Conservation (phyloP, 202 grass and related monocot genomes). For the Schoenoplectus tabernaemontani region DNA sequence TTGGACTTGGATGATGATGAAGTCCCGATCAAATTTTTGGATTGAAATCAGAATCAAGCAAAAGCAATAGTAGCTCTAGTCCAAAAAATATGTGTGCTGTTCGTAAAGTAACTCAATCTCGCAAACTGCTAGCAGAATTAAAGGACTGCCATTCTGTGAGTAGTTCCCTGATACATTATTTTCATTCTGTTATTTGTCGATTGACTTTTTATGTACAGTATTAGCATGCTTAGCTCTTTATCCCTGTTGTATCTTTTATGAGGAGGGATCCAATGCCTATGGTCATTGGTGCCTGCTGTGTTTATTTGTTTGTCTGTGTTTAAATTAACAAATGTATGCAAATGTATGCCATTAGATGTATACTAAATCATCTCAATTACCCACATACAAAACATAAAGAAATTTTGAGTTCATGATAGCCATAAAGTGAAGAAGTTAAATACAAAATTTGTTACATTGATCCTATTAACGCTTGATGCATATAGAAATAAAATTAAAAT, state of each 20-base stretch:
- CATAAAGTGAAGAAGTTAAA: no score
- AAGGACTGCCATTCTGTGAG: slow-evolving; percentile 4
- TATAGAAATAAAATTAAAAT: no score
- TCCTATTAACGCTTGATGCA: no score
- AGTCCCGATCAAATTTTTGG: not conserved
- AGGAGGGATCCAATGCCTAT: no score
- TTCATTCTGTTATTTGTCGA: not conserved
- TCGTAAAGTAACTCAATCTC: not conserved
- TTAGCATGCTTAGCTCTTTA: not conserved
- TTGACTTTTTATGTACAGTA: not conserved
- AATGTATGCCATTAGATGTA: no score
- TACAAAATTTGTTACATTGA: no score
- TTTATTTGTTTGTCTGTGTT: no score
- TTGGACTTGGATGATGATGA: not conserved
- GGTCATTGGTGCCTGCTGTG: no score
- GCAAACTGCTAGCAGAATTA: not conserved
- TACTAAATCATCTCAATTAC: no score
- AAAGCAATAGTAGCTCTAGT: not conserved
- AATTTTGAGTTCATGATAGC: no score
- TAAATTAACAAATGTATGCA: no score
- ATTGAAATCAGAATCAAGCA: not conserved
- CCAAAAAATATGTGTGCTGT: not conserved
- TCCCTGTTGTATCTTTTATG: not conserved
- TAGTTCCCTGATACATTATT: not conserved
- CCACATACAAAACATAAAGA: no score